Evolutionary conservation across 805 yeast genomes (phyloP), one percentile per base, ranked within the genome.

Genomic region (Teunomyces gatunensis): DNA sequence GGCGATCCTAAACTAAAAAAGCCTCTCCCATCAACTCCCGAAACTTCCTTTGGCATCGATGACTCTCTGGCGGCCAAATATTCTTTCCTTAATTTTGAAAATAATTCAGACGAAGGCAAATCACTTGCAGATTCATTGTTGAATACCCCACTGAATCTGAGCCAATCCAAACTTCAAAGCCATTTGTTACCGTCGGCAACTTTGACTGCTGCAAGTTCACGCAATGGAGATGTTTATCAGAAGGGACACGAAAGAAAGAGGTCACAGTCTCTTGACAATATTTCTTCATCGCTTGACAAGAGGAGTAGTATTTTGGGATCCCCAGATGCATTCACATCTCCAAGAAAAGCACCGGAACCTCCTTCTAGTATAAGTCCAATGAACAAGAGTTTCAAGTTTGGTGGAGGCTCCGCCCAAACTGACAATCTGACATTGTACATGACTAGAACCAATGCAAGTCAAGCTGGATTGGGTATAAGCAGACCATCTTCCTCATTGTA

Each of bases 271-370:
- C 48, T 77, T 64, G 84, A 79, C 49, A 74, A 78, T 47, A 46
- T 73, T 7, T 32, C 52, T 25, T 15, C 29, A 6, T 25, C 20
- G 12, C 32, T 28, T 39, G 42, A 48, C 41, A 51, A 47, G 44
- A 23, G 54, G 42, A 27, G 47, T 36, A 48, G 55, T 42, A 9
- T 59, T 51, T 58, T 64, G 30, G 45, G 52, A 13, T 51, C 61
- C 47, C 61, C 52, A 36, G 64, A 39, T 40, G 35, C 73, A 30
- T 84, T 84, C 58, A 64, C 74, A 15, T 84, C 89, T 0, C 89
- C 89, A n/a, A 74, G 89, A 64, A 82, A 73, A 56, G 87, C 89
- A 0, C 91, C 91, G 1, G 77, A 76, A 45, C 89, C 89, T 0
- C 90, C 90, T 2, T 56, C 73, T 1, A 66, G 65, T 27, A 46